Conservation (phyloP, 345 rosid genomes). For the Populus simonii region DNA sequence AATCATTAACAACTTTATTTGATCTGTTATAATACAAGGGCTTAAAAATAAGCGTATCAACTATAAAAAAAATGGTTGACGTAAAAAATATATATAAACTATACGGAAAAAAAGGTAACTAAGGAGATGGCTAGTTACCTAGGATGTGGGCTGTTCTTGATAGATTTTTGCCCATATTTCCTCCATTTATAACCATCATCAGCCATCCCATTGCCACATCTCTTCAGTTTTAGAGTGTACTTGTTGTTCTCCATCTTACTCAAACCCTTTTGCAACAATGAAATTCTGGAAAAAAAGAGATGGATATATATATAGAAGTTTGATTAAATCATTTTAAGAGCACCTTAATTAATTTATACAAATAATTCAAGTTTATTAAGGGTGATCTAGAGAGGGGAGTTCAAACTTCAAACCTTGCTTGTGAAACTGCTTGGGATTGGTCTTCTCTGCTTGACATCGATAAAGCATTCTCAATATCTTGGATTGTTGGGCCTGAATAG, state of each 20-base stretch:
- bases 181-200: conserved; percentile 99
- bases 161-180: conserved; percentile 88
- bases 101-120: neutral
- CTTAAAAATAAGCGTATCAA: neutral
- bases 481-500: conserved; percentile 57
- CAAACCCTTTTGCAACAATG: conserved; percentile 32
- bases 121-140: conserved; percentile 36
- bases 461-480: conserved; percentile 50
- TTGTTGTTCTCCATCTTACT: conserved; percentile 50
- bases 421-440: conserved; percentile 20
- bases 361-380: neutral
- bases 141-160: conserved; percentile 82
- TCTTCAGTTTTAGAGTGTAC: conserved; percentile 70
- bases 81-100: no score
- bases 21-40: no score
- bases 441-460: conserved; percentile 23
- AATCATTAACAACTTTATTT: no score
- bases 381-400: neutral
- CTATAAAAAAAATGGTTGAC: no score
- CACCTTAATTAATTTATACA: neutral
- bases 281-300: conserved; percentile 12
- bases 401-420: conserved; percentile 25
- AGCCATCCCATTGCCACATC: conserved; percentile 47
- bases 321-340: neutral
- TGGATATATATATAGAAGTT: neutral